Evolutionary conservation across 2,329 filamentous ascomycete genomes (phyloP).

Genomic region (Lecanicillium sp.): DNA sequence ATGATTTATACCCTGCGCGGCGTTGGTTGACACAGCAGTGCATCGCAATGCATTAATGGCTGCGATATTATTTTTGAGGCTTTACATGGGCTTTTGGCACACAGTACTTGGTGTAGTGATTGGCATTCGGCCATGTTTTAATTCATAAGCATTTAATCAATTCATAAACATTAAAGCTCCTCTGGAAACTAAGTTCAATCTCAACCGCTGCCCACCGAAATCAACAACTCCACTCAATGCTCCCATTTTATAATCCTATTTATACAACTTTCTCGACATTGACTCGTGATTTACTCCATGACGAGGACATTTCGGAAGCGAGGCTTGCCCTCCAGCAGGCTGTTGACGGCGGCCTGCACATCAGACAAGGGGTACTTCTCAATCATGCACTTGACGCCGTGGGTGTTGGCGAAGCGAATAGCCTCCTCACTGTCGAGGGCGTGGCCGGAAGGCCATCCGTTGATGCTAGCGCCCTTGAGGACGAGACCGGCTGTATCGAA

Average conservation of each 20-base stretch:
- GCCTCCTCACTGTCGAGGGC: conserved; percentile 58
- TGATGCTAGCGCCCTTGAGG: conserved; percentile 48
- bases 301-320: conserved; percentile 38
- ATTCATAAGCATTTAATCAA: too few species aligned
- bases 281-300: conserved; percentile 22
- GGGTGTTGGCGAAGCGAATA: conserved; percentile 53
- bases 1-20: too few species aligned
- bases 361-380: conserved; percentile 55
- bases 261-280: background rate
- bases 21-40: too few species aligned
- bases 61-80: too few species aligned
- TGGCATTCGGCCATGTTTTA: too few species aligned
- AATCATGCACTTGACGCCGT: conserved; percentile 57
- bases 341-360: conserved; percentile 35
- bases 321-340: conserved; percentile 31
- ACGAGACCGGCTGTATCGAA: conserved; percentile 36
- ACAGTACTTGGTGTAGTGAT: too few species aligned
- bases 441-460: conserved; percentile 57
- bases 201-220: too few species aligned
- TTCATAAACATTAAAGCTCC: too few species aligned
- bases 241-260: background rate
- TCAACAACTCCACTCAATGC: too few species aligned
- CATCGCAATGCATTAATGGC: too few species aligned
- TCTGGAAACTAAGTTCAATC: too few species aligned
- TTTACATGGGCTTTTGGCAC: too few species aligned